Base-by-base conservation (phyloP, 352 stramenopile genomes). In the Phytopythium aichiense region DNA sequence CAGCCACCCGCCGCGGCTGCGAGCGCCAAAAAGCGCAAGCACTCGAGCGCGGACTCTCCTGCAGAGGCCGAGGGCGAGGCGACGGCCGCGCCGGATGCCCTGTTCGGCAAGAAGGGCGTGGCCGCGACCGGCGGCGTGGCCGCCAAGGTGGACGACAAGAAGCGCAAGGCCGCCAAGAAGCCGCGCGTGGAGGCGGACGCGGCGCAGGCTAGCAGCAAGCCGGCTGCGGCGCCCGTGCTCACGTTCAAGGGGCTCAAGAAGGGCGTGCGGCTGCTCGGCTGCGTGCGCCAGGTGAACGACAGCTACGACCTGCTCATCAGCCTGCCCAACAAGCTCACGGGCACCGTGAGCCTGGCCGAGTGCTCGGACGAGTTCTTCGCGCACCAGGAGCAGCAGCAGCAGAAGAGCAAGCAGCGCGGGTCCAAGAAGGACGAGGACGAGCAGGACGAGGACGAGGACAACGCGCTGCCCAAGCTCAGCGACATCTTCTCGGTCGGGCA, bases 241-340 rank as follows among this genome's bases (percentile, higher is more conserved):
- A 91, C 66, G 51, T 96, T 91, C 74, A 90, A 90, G 62, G 68
- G 64, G 30, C 66, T 94, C 56, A 76, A 66, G 66, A 89, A 89
- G 61, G 79, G 80, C 28, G 67, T 84, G 72, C 66, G 84, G 56
- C 64, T 98, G 20, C 71, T 98, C 22, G 94, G 89, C 25, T 88
- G 88, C 58, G 77, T 98, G 58, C 81, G 91, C 30, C 89, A 98
- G 72, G 72, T 98, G 16, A 88, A 81, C 58, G 79, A 97, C 58
- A 75, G 88, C 43, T 74, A 69, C 37, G 79, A 89, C 63, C 72
- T 96, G 40, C 69, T 98, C 28, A 65, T 99, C 37, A 92, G 76
- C 43, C 73, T 99, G 51, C 94, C 94, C 5, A 98, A 97, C 76
- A 96, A 97, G 56, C 84, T 98, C 59, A 98, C 88, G 54, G 96